Percentiles rank a stretch among this genome's conserved stretches.
Conservation (phyloP, 179 eudicot genomes). For the Nepenthes alata region DNA sequence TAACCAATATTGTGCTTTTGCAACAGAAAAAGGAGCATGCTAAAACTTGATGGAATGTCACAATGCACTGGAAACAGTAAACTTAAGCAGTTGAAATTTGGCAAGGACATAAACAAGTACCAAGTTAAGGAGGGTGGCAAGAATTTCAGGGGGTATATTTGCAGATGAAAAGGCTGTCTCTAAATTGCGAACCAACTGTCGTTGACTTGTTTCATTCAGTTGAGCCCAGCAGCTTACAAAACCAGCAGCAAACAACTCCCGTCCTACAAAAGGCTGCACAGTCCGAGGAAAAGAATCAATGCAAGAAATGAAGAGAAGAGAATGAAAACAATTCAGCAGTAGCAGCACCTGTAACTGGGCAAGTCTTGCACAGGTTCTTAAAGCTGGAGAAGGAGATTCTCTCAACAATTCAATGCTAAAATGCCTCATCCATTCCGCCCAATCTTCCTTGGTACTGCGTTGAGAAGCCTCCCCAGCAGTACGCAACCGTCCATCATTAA, state of each 20-base stretch:
- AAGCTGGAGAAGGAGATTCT: conserved; percentile 96
- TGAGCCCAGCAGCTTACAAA: conserved; percentile 99
- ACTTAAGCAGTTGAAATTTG: neutral
- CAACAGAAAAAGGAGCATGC: too few relatives aligned
- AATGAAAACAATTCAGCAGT: neutral
- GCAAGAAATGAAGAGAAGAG: neutral
- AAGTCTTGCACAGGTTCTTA: conserved; percentile 94
- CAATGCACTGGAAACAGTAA: too few relatives aligned
- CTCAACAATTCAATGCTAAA: conserved; percentile 90
- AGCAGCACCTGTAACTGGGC: conserved; percentile 79
- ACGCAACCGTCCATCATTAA: conserved; percentile 79
- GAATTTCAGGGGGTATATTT: conserved; percentile 92
- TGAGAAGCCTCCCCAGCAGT: conserved; percentile 99
- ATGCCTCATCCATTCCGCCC: conserved; percentile 99
- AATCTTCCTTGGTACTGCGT: conserved; percentile 97
- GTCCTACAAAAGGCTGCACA: conserved; percentile 91
- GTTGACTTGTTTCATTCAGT: conserved; percentile 72
- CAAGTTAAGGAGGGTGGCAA: conserved; percentile 93
- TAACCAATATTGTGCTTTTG: too few relatives aligned
- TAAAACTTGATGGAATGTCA: too few relatives aligned
- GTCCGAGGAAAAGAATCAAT: conserved; percentile 12
- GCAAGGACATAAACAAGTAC: conserved; percentile 21
- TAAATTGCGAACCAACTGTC: conserved; percentile 69
- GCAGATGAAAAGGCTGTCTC: conserved; percentile 99
- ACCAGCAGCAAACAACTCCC: conserved; percentile 96